Evolutionary conservation across 768 basidiomycete species (phyloP).

Genomic region (Gelatoporia subvermispora): DNA sequence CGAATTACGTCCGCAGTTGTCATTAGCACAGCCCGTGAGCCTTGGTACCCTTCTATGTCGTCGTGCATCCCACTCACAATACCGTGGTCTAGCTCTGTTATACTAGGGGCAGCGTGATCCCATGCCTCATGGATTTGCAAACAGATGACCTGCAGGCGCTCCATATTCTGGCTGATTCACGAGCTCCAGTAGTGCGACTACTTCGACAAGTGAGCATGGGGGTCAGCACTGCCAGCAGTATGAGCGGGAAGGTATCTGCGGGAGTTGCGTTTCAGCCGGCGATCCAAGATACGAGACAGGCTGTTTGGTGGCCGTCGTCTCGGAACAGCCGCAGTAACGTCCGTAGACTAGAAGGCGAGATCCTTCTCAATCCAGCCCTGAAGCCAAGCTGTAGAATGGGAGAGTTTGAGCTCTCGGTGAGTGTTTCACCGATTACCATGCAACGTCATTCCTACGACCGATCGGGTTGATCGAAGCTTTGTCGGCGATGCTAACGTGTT

Average conservation of each 20-base stretch:
- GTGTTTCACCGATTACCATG: not conserved
- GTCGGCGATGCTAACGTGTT: not conserved
- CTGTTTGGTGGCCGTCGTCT: slow-evolving; percentile 10
- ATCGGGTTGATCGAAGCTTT: not conserved
- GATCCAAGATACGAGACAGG: slow-evolving; percentile 7
- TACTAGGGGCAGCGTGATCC: slow-evolving; percentile 17
- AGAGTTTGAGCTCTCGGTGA: slow-evolving; percentile 14
- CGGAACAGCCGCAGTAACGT: not conserved
- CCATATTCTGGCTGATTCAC: slow-evolving; percentile 15
- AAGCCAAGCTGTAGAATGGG: slow-evolving; percentile 13
- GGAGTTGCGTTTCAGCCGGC: slow-evolving; percentile 8
- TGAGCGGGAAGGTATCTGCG: not conserved
- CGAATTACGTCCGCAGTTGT: slow-evolving; percentile 9
- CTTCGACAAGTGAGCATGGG: slow-evolving; percentile 8
- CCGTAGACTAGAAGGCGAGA: slow-evolving; percentile 12
- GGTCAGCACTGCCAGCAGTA: not conserved
- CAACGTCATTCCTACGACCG: not conserved
- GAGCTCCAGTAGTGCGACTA: slow-evolving; percentile 12
- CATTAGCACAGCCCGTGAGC: slow-evolving; percentile 14
- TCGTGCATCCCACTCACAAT: slow-evolving; percentile 1
- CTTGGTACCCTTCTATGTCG: not conserved
- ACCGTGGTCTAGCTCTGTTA: slow-evolving; percentile 13
- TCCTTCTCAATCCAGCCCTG: slow-evolving; percentile 11
- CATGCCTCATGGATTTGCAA: slow-evolving; percentile 11
- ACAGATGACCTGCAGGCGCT: slow-evolving; percentile 18